Evolutionary conservation across 1,139 yeast genomes (phyloP).

Genomic region (Yamadazyma triangularis): DNA sequence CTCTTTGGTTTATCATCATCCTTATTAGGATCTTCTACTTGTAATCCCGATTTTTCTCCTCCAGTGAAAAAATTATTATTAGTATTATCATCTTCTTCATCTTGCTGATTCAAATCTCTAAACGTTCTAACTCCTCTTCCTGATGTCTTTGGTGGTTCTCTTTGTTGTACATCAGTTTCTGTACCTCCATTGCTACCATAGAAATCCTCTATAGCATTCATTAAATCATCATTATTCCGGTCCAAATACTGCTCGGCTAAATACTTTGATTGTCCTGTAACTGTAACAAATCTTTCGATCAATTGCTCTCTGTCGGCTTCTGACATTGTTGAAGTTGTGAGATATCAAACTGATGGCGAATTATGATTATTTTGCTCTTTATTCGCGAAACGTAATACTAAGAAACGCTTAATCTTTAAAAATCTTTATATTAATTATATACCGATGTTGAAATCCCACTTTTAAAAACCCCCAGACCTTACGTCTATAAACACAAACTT

Average conservation of each 20-base stretch:
- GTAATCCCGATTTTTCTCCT: conserved; percentile 90
- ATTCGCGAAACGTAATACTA: too few relatives aligned
- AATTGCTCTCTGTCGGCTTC: conserved; percentile 10
- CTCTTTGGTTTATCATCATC: conserved; percentile 37
- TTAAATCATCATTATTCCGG: conserved; percentile 34
- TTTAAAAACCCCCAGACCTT: conserved; percentile 31
- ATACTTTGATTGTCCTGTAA: conserved; percentile 33
- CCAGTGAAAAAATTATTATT: conserved; percentile 85
- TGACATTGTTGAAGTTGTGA: neutral
- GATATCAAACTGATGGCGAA: neutral
- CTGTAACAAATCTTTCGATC: conserved; percentile 50
- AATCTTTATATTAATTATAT: conserved; percentile 18
- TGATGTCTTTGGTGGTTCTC: conserved; percentile 3
- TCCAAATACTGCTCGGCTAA: conserved; percentile 42
- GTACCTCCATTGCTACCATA: conserved; percentile 19
- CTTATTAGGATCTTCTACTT: conserved; percentile 86
- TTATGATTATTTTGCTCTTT: too few relatives aligned
- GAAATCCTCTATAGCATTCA: conserved; percentile 41
- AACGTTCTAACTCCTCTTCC: conserved; percentile 38
- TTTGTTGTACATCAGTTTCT: conserved; percentile 1
- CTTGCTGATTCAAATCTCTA: conserved; percentile 47
- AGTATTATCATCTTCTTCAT: conserved; percentile 60
- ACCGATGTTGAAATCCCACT: conserved; percentile 52
- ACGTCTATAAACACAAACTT: too few relatives aligned
- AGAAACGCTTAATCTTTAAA: conserved; percentile 1